phyloP scores from a whole-genome alignment of 257 asterid genomes.

The Solanum rostratum region DNA sequence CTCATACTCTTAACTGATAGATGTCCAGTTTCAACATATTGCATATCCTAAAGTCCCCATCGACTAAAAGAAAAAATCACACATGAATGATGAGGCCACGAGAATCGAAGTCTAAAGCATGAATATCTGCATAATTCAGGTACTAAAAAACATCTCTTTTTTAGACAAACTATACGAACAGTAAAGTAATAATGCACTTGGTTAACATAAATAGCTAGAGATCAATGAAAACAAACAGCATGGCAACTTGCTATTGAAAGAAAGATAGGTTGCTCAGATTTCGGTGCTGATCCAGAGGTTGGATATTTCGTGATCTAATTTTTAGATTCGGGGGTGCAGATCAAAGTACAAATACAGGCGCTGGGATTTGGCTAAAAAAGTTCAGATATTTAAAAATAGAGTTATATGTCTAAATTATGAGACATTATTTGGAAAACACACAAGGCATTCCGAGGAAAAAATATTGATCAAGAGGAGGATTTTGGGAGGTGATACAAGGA shows the following conservation, averaged over 20 bases:
- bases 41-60: constrained; percentile 88
- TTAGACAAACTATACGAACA: background rate
- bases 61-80: constrained; percentile 34
- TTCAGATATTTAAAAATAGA: no score
- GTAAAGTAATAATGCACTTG: background rate
- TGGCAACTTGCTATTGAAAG: background rate
- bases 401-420: background rate
- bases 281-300: background rate
- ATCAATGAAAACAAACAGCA: background rate
- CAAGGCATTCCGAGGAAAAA: background rate
- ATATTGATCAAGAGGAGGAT: background rate
- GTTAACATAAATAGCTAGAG: background rate
- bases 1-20: constrained; percentile 69
- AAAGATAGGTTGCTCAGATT: background rate
- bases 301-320: background rate
- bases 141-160: background rate
- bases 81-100: background rate
- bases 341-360: background rate
- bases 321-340: background rate
- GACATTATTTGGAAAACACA: background rate
- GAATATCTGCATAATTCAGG: background rate
- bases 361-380: background rate
- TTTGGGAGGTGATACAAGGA: background rate
- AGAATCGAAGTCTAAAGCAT: background rate
- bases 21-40: constrained; percentile 65